phyloP scores from a whole-genome alignment of 2,329 filamentous ascomycete genomes.

The Teratosphaeriaceae sp. region DNA sequence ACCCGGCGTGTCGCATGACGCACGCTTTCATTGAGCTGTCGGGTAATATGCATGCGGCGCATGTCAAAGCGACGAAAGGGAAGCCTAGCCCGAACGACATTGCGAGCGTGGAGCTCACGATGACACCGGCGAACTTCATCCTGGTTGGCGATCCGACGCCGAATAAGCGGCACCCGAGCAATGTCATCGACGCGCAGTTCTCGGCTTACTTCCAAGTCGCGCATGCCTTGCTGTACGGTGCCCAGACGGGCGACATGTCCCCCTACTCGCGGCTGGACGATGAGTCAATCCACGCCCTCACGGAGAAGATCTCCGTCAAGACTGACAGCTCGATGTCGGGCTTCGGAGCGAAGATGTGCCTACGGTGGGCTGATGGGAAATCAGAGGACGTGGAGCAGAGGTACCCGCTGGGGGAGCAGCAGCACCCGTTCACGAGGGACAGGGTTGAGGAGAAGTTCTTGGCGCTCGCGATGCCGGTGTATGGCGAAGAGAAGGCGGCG shows the following conservation, averaged over 20 bases:
- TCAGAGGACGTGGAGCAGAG: constrained; percentile 15
- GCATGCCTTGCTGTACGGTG: constrained; percentile 24
- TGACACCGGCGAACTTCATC: constrained; percentile 19
- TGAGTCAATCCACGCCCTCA: constrained; percentile 15
- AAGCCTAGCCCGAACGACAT: constrained; percentile 13
- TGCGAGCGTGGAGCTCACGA: constrained; percentile 14
- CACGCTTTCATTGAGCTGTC: constrained; percentile 27
- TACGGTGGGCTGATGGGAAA: constrained; percentile 19
- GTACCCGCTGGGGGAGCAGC: constrained; percentile 22
- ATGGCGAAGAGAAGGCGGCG: constrained; percentile 16
- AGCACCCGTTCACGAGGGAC: constrained; percentile 24
- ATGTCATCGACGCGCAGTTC: constrained; percentile 32
- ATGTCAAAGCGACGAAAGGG: neutral
- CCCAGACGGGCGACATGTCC: constrained; percentile 20
- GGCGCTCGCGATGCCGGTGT: constrained; percentile 18
- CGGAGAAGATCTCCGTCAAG: constrained; percentile 19
- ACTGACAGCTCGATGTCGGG: constrained; percentile 17
- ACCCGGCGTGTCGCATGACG: constrained; percentile 27
- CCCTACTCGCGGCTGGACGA: constrained; percentile 22
- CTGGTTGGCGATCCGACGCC: constrained; percentile 29
- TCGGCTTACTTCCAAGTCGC: constrained; percentile 31
- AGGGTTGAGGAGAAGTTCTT: constrained; percentile 26
- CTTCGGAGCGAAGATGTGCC: constrained; percentile 17
- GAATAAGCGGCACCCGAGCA: constrained; percentile 31
- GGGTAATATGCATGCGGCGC: constrained; percentile 14